A percentile compares a stretch with the other conserved stretches of the same genome.
phyloP scores from a whole-genome alignment of 768 basidiomycete species.

The Suillus lakei region DNA sequence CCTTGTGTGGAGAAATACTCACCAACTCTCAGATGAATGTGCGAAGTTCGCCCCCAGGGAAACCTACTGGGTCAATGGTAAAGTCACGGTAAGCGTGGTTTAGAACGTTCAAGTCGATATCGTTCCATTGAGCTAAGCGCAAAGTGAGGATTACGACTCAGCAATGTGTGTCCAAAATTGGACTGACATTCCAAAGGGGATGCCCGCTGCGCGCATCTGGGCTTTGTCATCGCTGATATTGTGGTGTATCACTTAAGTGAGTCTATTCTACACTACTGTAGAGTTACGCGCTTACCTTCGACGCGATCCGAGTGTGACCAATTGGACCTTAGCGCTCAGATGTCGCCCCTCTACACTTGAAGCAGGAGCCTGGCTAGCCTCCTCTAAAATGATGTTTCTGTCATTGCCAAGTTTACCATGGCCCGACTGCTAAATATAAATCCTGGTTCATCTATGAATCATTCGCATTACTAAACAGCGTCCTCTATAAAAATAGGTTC shows the following conservation, averaged over 20 bases:
- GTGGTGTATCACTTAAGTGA: constrained; percentile 9
- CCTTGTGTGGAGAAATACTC: constrained; percentile 24
- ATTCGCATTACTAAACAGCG: constrained; percentile 1
- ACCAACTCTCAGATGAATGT: constrained; percentile 63
- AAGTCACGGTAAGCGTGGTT: constrained; percentile 72
- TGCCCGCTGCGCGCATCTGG: constrained; percentile 68
- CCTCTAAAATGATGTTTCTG: too few species aligned
- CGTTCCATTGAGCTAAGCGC: constrained; percentile 74
- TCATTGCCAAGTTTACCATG: neutral
- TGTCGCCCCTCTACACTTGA: too few species aligned
- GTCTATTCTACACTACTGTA: constrained; percentile 12
- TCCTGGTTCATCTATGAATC: neutral
- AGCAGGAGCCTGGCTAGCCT: too few species aligned
- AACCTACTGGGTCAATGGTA: constrained; percentile 67
- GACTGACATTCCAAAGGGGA: constrained; percentile 75
- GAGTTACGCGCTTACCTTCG: too few species aligned
- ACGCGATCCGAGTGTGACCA: too few species aligned
- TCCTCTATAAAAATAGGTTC: constrained; percentile 85
- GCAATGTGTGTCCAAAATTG: neutral
- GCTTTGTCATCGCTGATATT: constrained; percentile 58
- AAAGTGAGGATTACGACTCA: constrained; percentile 9
- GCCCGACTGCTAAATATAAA: neutral
- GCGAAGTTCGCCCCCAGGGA: constrained; percentile 57
- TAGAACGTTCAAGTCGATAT: constrained; percentile 77
- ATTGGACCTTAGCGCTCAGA: too few species aligned